These are phyloP conservation scores for Candolleomyces eurysporus DNA, from an alignment of 768 basidiomycete species.

Conservation along the genomic window DNA sequence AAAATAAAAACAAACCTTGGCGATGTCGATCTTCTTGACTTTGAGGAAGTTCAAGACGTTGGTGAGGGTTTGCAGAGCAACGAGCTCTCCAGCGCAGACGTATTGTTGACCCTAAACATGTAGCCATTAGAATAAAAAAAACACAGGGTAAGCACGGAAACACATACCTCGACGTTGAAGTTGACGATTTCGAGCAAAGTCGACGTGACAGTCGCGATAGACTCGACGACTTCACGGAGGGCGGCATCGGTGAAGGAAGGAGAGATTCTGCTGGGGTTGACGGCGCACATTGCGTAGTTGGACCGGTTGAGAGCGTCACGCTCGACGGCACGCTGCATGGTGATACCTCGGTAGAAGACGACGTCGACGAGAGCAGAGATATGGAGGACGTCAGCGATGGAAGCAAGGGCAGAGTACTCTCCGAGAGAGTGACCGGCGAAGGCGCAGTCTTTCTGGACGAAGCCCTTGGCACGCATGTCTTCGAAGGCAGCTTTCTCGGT, in stretches of 20 bases:
- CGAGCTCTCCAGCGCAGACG: slow-evolving; percentile 95
- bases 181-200: slow-evolving; percentile 97
- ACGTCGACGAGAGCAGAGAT: slow-evolving; percentile 96
- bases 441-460: slow-evolving; percentile 87
- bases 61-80: slow-evolving; percentile 90
- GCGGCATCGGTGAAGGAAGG: slow-evolving; percentile 93
- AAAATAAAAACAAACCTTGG: slow-evolving; percentile 51
- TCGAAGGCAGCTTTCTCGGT: slow-evolving; percentile 99
- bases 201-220: slow-evolving; percentile 72
- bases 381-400: slow-evolving; percentile 94
- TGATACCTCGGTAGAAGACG: slow-evolving; percentile 99
- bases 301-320: slow-evolving; percentile 91
- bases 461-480: slow-evolving; percentile 95
- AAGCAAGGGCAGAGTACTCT: slow-evolving; percentile 97
- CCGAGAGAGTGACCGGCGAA: slow-evolving; percentile 99
- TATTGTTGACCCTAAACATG: slow-evolving; percentile 91
- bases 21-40: slow-evolving; percentile 91
- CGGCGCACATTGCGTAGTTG: slow-evolving; percentile 99
- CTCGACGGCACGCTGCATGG: slow-evolving; percentile 99
- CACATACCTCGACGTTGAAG: slow-evolving; percentile 81
- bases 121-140: neutral
- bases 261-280: slow-evolving; percentile 94
- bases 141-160: neutral
- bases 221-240: slow-evolving; percentile 95
- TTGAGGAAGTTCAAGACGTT: slow-evolving; percentile 97